Evolutionary conservation across 805 yeast species (phyloP).

Genomic region (Tetrapisispora iriomotensis): DNA sequence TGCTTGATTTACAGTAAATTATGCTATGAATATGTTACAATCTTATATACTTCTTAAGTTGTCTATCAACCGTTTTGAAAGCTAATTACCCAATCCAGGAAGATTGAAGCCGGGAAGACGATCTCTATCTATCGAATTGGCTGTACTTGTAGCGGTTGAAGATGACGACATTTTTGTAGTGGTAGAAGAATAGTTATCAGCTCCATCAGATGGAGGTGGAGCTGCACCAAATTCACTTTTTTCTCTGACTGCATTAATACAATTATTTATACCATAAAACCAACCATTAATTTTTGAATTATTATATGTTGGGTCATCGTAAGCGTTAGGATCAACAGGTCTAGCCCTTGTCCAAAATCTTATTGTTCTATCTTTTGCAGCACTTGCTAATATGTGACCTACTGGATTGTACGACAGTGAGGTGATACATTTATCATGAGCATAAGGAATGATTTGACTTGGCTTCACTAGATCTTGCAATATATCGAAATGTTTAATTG

Average conservation of each 20-base stretch:
- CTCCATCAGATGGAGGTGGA: constrained; percentile 16
- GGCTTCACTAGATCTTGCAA: constrained; percentile 33
- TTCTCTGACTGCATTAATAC: constrained; percentile 28
- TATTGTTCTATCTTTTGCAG: constrained; percentile 87
- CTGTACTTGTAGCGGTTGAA: background rate
- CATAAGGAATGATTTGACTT: constrained; percentile 66
- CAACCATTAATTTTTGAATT: constrained; percentile 50
- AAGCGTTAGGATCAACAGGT: constrained; percentile 79
- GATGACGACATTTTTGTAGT: background rate
- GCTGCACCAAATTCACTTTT: constrained; percentile 29
- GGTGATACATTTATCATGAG: constrained; percentile 90
- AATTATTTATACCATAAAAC: constrained; percentile 37
- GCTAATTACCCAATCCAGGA: constrained; percentile 3
- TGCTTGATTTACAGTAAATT: background rate
- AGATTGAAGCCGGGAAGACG: constrained; percentile 1
- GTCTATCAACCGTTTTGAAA: too few relatives aligned
- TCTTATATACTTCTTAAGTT: too few relatives aligned
- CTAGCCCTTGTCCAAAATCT: constrained; percentile 91
- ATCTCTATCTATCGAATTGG: background rate
- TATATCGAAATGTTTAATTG: constrained; percentile 60
- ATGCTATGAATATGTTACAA: too few relatives aligned
- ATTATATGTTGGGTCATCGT: constrained; percentile 73
- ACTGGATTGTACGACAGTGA: constrained; percentile 86
- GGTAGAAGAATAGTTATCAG: background rate
- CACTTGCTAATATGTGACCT: constrained; percentile 86